Evolutionary conservation across 148 eudicot genomes (phyloP), one percentile per base, ranked within the genome.

Genomic region (Arctostaphylos glauca): DNA sequence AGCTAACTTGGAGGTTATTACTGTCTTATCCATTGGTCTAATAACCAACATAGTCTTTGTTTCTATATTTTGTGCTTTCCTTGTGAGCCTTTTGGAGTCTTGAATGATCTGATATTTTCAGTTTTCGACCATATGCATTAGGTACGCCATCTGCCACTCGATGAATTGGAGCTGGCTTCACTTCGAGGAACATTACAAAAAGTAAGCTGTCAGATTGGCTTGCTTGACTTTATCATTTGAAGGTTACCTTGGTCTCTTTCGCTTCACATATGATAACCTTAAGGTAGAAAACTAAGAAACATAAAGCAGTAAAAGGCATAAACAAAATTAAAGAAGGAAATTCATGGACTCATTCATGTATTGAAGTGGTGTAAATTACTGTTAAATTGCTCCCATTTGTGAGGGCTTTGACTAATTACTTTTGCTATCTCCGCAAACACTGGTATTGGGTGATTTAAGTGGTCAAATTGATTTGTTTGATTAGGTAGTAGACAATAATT

Each of bases 121-220:
- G 68, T 25, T 52, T 48, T 79, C 31, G 25, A 18, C 74, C 25
- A 44, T 50, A 70, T 89, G 85, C 62, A 80, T 76, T 82, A 96
- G 99, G 91, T 96, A 67, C 98, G 99, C 64, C 85, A 94, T 86
- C 89, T 96, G 85, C 99, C 98, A 78, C 93, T 96, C 86, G 99
- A 96, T 92, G 99, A 96, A 83, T 86, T 96, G 90, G 99, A 96
- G 94, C 93, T 96, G 77, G 97, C 97, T 85, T 96, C 99, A 82
- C 99, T 96, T 67, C 90, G 99, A 67, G 99, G 99, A 85, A 90
- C 94, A 14, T 83, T 96, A 84, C 98, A 93, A 79, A 93, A 94
- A 87, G 99, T 96, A 90, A 92, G 89, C 80, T 83, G 66, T 12
- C 56, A 74, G 66, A 55, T 41, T 38, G 82, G 58, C 18, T 76